Conservation (phyloP, 371 early-diverging fungal species). For the Synchytrium microbalum region DNA sequence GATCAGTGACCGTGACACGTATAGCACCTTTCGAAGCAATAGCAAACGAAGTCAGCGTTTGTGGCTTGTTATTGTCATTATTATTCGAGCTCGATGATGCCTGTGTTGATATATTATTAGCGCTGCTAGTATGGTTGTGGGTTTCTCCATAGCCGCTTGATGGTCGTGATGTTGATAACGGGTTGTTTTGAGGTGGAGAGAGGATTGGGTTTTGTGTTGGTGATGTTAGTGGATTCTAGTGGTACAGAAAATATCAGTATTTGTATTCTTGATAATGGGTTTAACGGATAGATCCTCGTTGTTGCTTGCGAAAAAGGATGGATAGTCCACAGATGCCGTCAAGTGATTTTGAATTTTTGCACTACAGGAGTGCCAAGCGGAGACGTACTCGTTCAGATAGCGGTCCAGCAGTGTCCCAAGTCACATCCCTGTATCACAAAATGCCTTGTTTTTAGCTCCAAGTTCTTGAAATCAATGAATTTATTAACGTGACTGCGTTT, state of each 20-base stretch:
- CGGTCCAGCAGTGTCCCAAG: background rate
- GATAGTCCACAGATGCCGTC: background rate
- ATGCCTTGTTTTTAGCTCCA: background rate
- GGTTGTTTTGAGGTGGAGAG: background rate
- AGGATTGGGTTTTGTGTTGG: background rate
- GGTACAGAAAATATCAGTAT: background rate
- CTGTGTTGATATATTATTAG: background rate
- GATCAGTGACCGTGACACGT: slow-evolving; percentile 57
- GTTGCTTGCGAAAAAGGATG: no score
- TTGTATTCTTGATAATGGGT: background rate
- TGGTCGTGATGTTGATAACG: background rate
- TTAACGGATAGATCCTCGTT: background rate
- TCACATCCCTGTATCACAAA: background rate
- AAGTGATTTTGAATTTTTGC: background rate
- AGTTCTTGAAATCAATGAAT: background rate
- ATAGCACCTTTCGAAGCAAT: background rate
- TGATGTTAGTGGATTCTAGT: background rate
- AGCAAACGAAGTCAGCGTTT: background rate
- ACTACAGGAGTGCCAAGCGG: background rate
- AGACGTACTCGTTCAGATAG: background rate
- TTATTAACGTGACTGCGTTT: background rate
- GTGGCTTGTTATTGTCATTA: background rate
- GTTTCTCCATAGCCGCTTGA: background rate
- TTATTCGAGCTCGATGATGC: background rate
- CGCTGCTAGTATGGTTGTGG: background rate